Percentiles rank a stretch among this genome's conserved stretches.
These are phyloP conservation scores for Hypericum androsaemum DNA, from an alignment of 345 rosid genomes.

Conservation along the genomic window DNA sequence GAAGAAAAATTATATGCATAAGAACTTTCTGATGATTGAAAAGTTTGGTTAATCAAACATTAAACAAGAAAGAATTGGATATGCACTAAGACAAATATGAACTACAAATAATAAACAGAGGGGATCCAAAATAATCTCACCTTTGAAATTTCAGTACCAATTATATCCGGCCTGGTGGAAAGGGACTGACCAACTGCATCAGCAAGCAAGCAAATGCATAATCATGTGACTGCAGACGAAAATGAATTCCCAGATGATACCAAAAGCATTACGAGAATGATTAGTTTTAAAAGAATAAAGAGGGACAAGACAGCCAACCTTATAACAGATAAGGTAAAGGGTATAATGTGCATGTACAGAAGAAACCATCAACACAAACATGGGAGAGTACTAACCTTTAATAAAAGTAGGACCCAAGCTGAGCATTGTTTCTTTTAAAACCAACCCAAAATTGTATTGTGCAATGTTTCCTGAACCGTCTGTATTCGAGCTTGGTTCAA, in stretches of 20 bases:
- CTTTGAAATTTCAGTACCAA: conserved; percentile 84
- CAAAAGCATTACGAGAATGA: conserved; percentile 15
- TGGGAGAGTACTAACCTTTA: conserved; percentile 49
- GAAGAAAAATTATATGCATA: neutral
- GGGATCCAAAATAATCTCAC: conserved; percentile 28
- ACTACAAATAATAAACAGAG: neutral
- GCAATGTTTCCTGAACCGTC: conserved; percentile 32
- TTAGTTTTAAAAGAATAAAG: conserved; percentile 4
- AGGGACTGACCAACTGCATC: conserved; percentile 97
- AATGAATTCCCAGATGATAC: conserved; percentile 24
- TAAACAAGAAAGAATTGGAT: neutral
- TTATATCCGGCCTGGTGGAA: conserved; percentile 90
- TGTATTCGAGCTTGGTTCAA: conserved; percentile 26
- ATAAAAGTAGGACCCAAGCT: conserved; percentile 90
- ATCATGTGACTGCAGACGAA: conserved; percentile 31
- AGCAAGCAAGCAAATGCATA: conserved; percentile 33
- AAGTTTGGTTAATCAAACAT: neutral
- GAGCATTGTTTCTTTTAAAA: conserved; percentile 77
- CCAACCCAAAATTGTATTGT: conserved; percentile 57
- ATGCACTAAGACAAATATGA: conserved; percentile 2
- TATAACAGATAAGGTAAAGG: neutral
- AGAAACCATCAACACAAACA: conserved; percentile 15
- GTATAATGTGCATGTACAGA: neutral
- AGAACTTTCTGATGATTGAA: neutral
- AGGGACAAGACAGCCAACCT: neutral